Evolutionary conservation across 2,329 filamentous ascomycete species (phyloP).

Genomic region (Cytospora piceicola): DNA sequence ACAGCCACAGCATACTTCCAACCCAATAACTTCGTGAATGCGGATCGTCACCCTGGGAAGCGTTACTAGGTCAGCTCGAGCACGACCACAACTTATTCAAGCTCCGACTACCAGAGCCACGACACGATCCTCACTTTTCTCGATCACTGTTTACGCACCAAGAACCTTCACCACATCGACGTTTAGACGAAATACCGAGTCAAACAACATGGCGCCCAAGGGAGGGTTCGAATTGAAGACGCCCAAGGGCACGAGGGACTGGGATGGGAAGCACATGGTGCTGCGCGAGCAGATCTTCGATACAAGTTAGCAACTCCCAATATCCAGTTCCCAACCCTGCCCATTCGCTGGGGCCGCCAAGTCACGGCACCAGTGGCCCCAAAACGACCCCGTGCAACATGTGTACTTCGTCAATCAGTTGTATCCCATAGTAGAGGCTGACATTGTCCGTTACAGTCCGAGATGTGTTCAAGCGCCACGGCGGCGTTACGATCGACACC

Average conservation of each 20-base stretch:
- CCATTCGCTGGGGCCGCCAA: neutral
- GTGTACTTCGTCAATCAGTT: neutral
- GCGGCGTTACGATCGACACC: conserved; percentile 78
- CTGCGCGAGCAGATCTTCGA: conserved; percentile 36
- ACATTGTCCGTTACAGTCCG: conserved; percentile 58
- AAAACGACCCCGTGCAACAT: neutral
- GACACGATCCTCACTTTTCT: neutral
- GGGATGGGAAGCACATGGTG: conserved; percentile 35
- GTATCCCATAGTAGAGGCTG: neutral
- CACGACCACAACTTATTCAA: conserved; percentile 20
- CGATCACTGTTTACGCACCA: neutral
- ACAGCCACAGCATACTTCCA: neutral
- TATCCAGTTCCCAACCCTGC: neutral
- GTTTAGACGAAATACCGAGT: neutral
- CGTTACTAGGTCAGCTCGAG: conserved; percentile 20
- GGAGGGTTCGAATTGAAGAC: conserved; percentile 34
- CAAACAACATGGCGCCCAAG: conserved; percentile 28
- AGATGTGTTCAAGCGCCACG: conserved; percentile 82
- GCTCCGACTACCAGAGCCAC: neutral
- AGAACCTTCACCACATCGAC: conserved; percentile 6
- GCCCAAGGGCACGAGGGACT: conserved; percentile 38
- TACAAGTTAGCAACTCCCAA: conserved; percentile 27
- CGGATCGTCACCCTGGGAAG: conserved; percentile 17
- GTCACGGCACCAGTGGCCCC: neutral
- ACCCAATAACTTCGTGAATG: conserved; percentile 19